Base-by-base conservation (phyloP, 306 rosid species). In the Lathyrus tuberosus region DNA sequence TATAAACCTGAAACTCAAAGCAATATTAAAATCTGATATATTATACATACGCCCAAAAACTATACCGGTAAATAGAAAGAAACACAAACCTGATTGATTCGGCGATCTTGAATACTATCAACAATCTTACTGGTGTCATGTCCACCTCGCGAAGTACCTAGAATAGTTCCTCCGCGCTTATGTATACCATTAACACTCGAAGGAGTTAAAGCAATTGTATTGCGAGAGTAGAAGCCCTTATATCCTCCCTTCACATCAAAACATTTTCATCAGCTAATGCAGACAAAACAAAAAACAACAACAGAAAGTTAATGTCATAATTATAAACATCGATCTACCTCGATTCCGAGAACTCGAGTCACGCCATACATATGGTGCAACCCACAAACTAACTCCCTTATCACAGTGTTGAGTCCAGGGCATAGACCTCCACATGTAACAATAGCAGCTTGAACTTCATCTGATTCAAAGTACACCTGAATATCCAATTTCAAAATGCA, bases 371-470 rank as follows among this genome's bases (percentile, higher is more conserved):
- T 94, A 67, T 94, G 81, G 83, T 91, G 59, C 74, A 94, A 76
- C 46, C 96, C 87, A 70, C 97, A 94, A 1, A 91, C 99, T 14
- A 94, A 72, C 66, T 94, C 99, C 70, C 99, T 89, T n/a, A 89
- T 89, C 63, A 94, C 97, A 1, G 97, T 94, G 88, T 94, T 94
- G 83, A 94, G 97, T 2, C 99, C 99, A 47, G 99, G 97, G 67
- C 99, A 94, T 10, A 94, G 95, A 78, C 99, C 99, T 37, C 99
- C 99, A 33, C 97, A 94, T 5, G 97, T 94, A 54, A 94, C 99
- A 53, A 91, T 94, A 65, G 95, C 95, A 48, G 95, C 99, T 58
- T 73, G 82, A 84, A 94, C 97, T 56, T 91, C 97, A 46, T 94
- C 99, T 6, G 96, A 20, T 22, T 91, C 82, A 42, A 94, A 94